phyloP scores from a whole-genome alignment of 2,329 filamentous ascomycete genomes.

The Colletotrichum australisinense region DNA sequence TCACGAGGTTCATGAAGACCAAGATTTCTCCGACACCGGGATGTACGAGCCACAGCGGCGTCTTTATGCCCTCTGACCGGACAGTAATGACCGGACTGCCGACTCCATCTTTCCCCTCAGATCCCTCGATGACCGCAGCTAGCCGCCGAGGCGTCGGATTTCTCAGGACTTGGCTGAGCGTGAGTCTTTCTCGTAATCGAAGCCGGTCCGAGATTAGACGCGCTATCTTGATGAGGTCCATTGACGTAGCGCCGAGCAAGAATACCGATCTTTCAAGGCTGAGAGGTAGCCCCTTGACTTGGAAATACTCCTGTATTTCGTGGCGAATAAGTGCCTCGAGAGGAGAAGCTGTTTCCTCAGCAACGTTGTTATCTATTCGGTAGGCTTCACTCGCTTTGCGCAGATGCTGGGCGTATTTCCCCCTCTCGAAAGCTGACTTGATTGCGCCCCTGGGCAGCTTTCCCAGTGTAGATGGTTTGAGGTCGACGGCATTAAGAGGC shows the following conservation, averaged over 20 bases:
- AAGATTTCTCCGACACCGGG: neutral
- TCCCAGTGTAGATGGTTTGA: neutral
- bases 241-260: neutral
- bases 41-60: neutral
- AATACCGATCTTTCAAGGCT: neutral
- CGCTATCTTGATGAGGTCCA: neutral
- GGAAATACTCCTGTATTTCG: neutral
- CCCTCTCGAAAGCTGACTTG: neutral
- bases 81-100: neutral
- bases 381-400: neutral
- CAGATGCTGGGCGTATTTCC: neutral
- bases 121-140: neutral
- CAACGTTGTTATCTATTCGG: neutral
- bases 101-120: neutral
- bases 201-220: neutral
- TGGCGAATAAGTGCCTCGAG: neutral
- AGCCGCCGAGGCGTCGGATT: neutral
- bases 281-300: neutral
- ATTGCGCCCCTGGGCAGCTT: neutral
- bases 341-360: neutral
- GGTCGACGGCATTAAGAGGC: too few relatives aligned
- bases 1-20: neutral
- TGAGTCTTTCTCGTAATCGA: neutral
- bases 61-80: neutral
- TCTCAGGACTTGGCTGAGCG: neutral